Evolutionary conservation across 2,329 filamentous ascomycete species (phyloP).

Genomic region (Cryphonectria carpinicola): DNA sequence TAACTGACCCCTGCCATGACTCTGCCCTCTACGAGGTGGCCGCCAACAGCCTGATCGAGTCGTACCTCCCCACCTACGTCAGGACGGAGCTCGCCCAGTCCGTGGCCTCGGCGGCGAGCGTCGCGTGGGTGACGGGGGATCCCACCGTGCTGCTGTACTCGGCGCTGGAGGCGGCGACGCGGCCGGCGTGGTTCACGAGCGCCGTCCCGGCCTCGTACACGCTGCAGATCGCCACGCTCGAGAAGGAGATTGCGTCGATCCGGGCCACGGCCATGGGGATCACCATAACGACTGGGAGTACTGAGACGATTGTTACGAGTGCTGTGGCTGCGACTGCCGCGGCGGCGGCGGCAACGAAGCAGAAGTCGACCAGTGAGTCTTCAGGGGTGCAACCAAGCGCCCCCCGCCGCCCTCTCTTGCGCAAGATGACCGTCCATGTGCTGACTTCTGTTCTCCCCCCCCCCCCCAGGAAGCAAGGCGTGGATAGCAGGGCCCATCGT

Average conservation of each 20-base stretch:
- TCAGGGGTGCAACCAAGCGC: too few species aligned
- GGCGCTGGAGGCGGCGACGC: slow-evolving; percentile 2
- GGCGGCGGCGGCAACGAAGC: not conserved
- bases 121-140: slow-evolving; percentile 6
- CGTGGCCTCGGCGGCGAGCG: slow-evolving; percentile 6
- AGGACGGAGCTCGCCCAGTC: slow-evolving; percentile 7
- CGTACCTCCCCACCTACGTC: not conserved
- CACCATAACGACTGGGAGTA: too few species aligned
- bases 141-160: slow-evolving; percentile 12
- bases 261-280: not conserved
- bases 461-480: slow-evolving; percentile 4
- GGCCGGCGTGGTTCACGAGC: slow-evolving; percentile 14
- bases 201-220: slow-evolving; percentile 8
- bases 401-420: too few species aligned
- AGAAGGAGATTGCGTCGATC: not conserved
- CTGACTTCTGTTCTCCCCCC: too few species aligned
- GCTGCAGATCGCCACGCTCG: not conserved
- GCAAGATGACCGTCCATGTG: too few species aligned
- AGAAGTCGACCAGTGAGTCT: too few species aligned
- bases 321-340: not conserved
- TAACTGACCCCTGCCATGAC: too few species aligned
- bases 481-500: slow-evolving; percentile 21
- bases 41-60: not conserved
- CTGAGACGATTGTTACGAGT: not conserved
- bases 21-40: not conserved